Evolutionary conservation across 768 basidiomycete genomes (phyloP).

Genomic region (Lactarius sanguifluus): DNA sequence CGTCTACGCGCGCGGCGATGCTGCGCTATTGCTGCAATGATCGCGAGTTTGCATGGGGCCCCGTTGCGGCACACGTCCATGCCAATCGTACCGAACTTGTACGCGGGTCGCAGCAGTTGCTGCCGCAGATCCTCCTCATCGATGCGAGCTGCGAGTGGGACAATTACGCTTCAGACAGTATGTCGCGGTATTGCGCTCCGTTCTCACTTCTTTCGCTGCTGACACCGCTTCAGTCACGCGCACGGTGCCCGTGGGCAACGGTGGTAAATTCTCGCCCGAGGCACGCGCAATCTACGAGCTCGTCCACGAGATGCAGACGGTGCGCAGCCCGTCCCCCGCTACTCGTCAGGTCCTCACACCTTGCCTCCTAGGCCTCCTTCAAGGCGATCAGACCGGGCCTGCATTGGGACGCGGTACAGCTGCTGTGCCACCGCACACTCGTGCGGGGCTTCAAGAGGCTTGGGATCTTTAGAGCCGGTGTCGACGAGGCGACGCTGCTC

Average conservation of each 20-base stretch:
- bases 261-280: slow-evolving; percentile 82
- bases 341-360: no score
- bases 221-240: slow-evolving; percentile 49
- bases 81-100: slow-evolving; percentile 51
- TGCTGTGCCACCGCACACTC: slow-evolving; percentile 80
- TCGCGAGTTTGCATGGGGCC: slow-evolving; percentile 82
- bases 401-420: slow-evolving; percentile 88
- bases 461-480: slow-evolving; percentile 76
- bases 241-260: slow-evolving; percentile 89
- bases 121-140: slow-evolving; percentile 79
- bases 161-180: slow-evolving; percentile 64
- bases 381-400: slow-evolving; percentile 67
- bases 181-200: slow-evolving; percentile 28
- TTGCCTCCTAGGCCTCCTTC: slow-evolving; percentile 56
- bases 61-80: slow-evolving; percentile 55
- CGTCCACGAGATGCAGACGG: slow-evolving; percentile 89
- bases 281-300: slow-evolving; percentile 82
- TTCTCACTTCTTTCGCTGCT: slow-evolving; percentile 30
- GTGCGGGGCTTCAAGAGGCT: slow-evolving; percentile 77
- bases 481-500: slow-evolving; percentile 69
- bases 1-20: slow-evolving; percentile 81
- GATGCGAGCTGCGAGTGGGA: slow-evolving; percentile 94
- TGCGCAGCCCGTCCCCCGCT: no score
- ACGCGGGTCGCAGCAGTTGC: slow-evolving; percentile 43
- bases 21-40: slow-evolving; percentile 96